Evolutionary conservation across 768 basidiomycete species (phyloP).

Genomic region (Lactarius hengduanensis): DNA sequence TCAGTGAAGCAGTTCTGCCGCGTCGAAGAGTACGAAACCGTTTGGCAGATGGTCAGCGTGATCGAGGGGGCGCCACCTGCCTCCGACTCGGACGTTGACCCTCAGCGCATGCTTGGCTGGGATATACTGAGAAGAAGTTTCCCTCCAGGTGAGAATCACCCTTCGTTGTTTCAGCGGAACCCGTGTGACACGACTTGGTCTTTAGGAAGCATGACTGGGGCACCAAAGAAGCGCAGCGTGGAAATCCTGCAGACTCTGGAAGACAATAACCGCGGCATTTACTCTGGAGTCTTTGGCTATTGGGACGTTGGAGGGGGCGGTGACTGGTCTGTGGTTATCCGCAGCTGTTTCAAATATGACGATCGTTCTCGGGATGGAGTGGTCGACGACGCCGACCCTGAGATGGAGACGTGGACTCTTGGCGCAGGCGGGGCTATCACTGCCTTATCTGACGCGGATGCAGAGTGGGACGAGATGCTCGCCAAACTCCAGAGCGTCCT

Average conservation of each 20-base stretch:
- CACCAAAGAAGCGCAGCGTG: constrained; percentile 91
- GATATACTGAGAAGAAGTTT: constrained; percentile 75
- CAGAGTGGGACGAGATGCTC: constrained; percentile 94
- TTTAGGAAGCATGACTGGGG: constrained; percentile 94
- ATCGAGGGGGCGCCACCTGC: constrained; percentile 61
- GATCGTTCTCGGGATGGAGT: constrained; percentile 30
- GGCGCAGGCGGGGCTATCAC: constrained; percentile 98
- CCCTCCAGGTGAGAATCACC: constrained; percentile 66
- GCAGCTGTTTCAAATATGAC: constrained; percentile 83
- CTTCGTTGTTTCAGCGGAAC: not conserved
- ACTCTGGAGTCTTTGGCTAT: constrained; percentile 93
- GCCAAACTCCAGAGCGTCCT: constrained; percentile 82
- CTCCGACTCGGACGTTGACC: constrained; percentile 32
- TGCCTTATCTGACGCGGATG: constrained; percentile 78
- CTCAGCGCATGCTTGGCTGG: constrained; percentile 63
- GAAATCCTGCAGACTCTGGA: constrained; percentile 86
- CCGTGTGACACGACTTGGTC: not conserved
- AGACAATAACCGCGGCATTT: constrained; percentile 66
- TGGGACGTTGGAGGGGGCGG: constrained; percentile 86
- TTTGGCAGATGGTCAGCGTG: constrained; percentile 94
- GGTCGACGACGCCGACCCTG: constrained; percentile 14
- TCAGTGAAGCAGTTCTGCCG: constrained; percentile 79
- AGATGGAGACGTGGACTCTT: constrained; percentile 64
- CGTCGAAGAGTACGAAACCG: constrained; percentile 90
- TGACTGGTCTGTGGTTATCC: constrained; percentile 93